phyloP scores from a whole-genome alignment of 192 early-diverging fungal genomes.

The Coemansia sp. region DNA sequence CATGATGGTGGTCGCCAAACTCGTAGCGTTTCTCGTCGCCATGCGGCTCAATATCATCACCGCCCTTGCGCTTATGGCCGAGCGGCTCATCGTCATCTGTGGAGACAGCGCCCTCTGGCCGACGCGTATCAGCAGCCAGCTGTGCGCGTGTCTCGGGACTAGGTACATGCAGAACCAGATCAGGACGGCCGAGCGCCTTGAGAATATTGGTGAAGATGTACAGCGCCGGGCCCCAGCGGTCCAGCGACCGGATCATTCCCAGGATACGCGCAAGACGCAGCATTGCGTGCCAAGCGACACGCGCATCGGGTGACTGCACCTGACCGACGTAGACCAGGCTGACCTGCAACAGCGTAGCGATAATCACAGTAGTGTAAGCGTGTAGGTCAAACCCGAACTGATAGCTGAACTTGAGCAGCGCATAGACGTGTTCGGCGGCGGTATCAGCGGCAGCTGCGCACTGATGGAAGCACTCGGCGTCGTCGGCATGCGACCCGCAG shows the following conservation, averaged over 20 bases:
- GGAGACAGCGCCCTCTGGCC: conserved; percentile 4
- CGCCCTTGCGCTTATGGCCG: conserved; percentile 47
- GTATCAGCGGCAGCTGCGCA: conserved; percentile 23
- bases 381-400: conserved; percentile 54
- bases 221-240: conserved; percentile 53
- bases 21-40: conserved; percentile 55
- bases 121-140: conserved; percentile 31
- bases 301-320: conserved; percentile 42
- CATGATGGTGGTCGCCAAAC: conserved; percentile 52
- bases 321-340: conserved; percentile 50
- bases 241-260: conserved; percentile 52
- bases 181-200: conserved; percentile 53
- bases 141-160: conserved; percentile 41
- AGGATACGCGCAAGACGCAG: conserved; percentile 51
- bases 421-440: conserved; percentile 38
- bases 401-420: conserved; percentile 51
- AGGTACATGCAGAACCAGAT: conserved; percentile 37
- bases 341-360: conserved; percentile 48
- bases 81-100: not conserved
- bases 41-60: conserved; percentile 18
- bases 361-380: conserved; percentile 38
- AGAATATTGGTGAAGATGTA: conserved; percentile 58
- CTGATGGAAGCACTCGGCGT: conserved; percentile 30
- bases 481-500: conserved; percentile 24
- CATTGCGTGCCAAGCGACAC: conserved; percentile 51